Evolutionary conservation across 768 basidiomycete species (phyloP), one percentile per base, ranked within the genome.

Genomic region (Suillus alpinus): DNA sequence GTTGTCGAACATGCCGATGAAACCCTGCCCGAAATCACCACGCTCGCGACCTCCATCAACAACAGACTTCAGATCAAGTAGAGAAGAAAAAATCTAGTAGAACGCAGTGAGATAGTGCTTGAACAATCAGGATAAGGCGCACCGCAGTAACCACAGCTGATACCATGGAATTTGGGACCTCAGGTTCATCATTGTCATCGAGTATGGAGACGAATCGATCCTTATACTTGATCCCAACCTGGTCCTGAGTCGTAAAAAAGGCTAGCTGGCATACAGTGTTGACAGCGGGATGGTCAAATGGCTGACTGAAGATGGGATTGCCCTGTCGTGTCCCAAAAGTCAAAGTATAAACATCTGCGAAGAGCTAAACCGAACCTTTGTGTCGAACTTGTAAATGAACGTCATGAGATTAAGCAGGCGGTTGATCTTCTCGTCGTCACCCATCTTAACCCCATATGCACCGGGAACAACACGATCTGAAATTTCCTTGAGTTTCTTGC

Each of bases 221-320:
- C 23, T 23, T 31, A 29, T 18, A 59, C 26, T 51, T 46, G 18
- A 37, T 23, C 6, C 58, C 58, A 23, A 51, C 18, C 18, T 32
- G n/a, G 18, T 46, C 39, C 26, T 18, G 29, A 18, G 26, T 40
- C 14, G 18, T 50, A 50, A 59, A 59, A n/a, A 59, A n/a, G 26
- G 37, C 41, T n/a, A 36, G 23, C n/a, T 40, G 36, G 14, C 49
- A 36, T 16, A 39, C 10, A 23, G 32, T 50, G 31, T 50, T 26
- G 14, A 59, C n/a, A 14, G 58, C 49, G 8, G 58, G 58, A 29
- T 59, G 58, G 29, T 31, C 14, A 46, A 39, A 59, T 16, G 49
- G 58, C 36, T 51, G n/a, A 37, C 34, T 32, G 2, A 26, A 12
- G 34, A 50, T 41, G 8, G 47, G 9, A 16, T 59, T 39, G 20